phyloP scores from a whole-genome alignment of 192 early-diverging fungal species.

The Lobosporangium transversale region DNA sequence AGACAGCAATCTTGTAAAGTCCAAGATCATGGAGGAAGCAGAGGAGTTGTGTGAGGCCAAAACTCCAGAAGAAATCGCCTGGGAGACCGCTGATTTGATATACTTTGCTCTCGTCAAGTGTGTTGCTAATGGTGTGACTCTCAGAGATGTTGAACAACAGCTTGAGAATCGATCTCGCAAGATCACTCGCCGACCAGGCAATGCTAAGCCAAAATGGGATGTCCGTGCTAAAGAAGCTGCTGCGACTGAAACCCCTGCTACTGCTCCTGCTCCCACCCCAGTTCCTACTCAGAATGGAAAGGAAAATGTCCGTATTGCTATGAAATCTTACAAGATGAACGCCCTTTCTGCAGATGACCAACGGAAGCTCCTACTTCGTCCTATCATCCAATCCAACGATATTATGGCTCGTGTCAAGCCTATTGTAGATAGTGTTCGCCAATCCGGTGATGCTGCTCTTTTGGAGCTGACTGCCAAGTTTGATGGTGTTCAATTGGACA shows the following conservation, averaged over 20 bases:
- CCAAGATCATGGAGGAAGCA: constrained; percentile 98
- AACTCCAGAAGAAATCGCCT: constrained; percentile 82
- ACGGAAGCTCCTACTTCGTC: constrained; percentile 79
- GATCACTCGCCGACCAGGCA: constrained; percentile 86
- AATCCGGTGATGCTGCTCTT: constrained; percentile 86
- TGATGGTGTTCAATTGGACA: constrained; percentile 81
- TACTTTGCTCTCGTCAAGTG: constrained; percentile 96
- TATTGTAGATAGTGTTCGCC: constrained; percentile 87
- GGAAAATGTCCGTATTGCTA: constrained; percentile 65
- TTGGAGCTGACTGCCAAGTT: constrained; percentile 89
- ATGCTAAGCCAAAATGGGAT: constrained; percentile 90
- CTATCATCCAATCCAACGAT: constrained; percentile 91
- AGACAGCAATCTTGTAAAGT: constrained; percentile 79
- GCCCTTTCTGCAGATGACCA: constrained; percentile 62
- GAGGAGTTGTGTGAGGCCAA: constrained; percentile 88
- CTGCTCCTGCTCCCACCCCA: constrained; percentile 24
- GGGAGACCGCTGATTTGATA: constrained; percentile 95
- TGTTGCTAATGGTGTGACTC: constrained; percentile 78
- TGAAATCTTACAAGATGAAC: constrained; percentile 73
- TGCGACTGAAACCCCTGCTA: constrained; percentile 6
- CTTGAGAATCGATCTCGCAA: constrained; percentile 86
- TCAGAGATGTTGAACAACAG: constrained; percentile 89
- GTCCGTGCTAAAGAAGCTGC: constrained; percentile 29
- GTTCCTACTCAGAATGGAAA: constrained; percentile 50
- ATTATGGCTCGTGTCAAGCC: constrained; percentile 90